Base-by-base conservation (phyloP, 495 filamentous ascomycete genomes). In the Durotheca rogersii region DNA sequence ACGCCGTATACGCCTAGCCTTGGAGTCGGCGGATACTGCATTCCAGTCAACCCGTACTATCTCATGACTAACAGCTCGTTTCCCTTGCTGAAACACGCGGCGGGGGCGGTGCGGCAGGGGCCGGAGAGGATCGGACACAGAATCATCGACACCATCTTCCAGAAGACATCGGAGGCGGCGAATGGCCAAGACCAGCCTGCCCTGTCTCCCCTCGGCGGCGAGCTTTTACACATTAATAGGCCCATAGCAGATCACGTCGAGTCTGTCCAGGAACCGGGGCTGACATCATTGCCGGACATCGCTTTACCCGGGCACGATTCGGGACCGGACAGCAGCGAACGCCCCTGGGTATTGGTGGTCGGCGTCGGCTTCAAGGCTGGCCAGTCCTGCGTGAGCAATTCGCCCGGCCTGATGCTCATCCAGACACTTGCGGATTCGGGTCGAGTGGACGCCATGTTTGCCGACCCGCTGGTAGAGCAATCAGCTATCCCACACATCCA, bases 11-110 rank as follows among this genome's bases (percentile, higher is more conserved):
- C 49, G 4, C 67, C 68, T 3, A 51, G 64, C 7, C 50, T 67
- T 14, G 68, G 68, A 5, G 67, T 72, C 5, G 68, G 68, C 20
- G 68, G 70, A 0, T 67, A 71, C 46, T 71, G 70, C 51, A 72
- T 71, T 19, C 70, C 67, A 5, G 61, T 70, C 39, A 71, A 71
- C 30, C 65, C 68, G 0, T 67, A 61, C 50, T 71, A 72, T 35
- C 62, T 72, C 19, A 30, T 71, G 18, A 59, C 59, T 12, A 71
- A 64, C 43, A 64, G 42, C 41, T 25, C 37, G 10, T 64, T 68
- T 41, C 66, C 67, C 14, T 37, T 72, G 6, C 56, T 70, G 29
- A 49, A 66, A 36, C 25, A 44, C 20, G 68, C 69, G 5, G 66
- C 65, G 4, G 60, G 67, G 40, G 60, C 32, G 9, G 66, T 67